A percentile compares a stretch with the other conserved stretches of the same genome.
These are phyloP conservation scores for Populus hybrid DNA, from an alignment of 441 rosid species.

Conservation along the genomic window DNA sequence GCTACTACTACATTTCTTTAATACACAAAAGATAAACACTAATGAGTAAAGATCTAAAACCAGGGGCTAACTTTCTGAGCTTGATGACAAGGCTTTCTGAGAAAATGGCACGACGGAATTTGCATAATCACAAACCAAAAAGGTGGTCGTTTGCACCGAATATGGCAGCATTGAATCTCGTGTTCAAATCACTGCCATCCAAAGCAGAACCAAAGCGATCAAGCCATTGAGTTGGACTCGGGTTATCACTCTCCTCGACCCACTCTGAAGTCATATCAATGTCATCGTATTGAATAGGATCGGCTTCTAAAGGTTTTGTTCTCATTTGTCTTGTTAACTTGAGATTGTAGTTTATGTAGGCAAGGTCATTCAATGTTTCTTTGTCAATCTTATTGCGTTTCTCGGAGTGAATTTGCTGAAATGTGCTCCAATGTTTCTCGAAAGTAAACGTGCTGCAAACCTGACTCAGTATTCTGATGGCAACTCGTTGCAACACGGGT, in stretches of 20 bases:
- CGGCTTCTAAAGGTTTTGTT: constrained; percentile 46
- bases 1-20: constrained; percentile 1
- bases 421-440: constrained; percentile 74
- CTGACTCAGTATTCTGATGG: constrained; percentile 82
- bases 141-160: constrained; percentile 58
- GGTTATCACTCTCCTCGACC: constrained; percentile 77
- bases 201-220: constrained; percentile 69
- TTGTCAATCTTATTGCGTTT: constrained; percentile 83
- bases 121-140: constrained; percentile 55
- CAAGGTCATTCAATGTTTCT: constrained; percentile 63
- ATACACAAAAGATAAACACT: not conserved
- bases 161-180: constrained; percentile 63
- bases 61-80: not conserved
- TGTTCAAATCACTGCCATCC: constrained; percentile 79
- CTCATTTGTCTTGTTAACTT: constrained; percentile 57
- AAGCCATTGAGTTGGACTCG: constrained; percentile 79
- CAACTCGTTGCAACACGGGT: constrained; percentile 71
- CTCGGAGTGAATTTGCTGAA: constrained; percentile 84
- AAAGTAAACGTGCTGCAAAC: constrained; percentile 77
- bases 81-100: not conserved
- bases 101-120: constrained; percentile 4
- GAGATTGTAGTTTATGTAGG: constrained; percentile 70
- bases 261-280: constrained; percentile 93
- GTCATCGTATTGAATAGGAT: constrained; percentile 65
- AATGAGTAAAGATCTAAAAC: not conserved